These are phyloP conservation scores for Malus asiatica DNA, from an alignment of 306 rosid species.

Conservation along the genomic window DNA sequence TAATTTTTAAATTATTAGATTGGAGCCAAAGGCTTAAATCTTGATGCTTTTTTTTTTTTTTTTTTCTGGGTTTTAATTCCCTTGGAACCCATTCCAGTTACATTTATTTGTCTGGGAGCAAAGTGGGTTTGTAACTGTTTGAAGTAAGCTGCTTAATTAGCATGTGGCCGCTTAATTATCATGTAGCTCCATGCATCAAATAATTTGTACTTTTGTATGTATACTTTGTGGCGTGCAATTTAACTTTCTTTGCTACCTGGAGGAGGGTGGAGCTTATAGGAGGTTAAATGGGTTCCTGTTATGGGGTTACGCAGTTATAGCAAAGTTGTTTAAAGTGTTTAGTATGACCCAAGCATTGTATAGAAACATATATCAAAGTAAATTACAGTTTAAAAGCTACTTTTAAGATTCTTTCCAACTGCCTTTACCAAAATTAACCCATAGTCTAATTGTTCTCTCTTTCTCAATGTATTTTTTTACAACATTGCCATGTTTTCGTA, in stretches of 20 bases:
- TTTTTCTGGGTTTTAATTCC: not conserved
- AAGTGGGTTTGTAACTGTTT: not conserved
- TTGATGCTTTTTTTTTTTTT: not conserved
- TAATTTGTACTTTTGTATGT: too few species aligned
- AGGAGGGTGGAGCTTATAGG: not conserved
- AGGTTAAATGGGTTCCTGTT: not conserved
- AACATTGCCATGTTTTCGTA: not conserved
- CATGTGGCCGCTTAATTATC: not conserved
- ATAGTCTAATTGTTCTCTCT: not conserved
- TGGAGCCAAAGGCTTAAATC: not conserved
- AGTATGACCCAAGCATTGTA: not conserved
- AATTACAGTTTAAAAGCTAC: not conserved
- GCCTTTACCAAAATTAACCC: not conserved
- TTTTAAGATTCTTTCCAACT: not conserved
- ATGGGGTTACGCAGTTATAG: not conserved
- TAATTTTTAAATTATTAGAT: not conserved
- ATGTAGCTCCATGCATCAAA: not conserved
- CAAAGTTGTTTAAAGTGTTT: not conserved
- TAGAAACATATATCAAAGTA: not conserved
- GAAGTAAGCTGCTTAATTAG: not conserved
- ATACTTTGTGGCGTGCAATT: not conserved
- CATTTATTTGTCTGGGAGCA: not conserved
- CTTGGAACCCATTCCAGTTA: not conserved
- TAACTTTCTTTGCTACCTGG: not conserved
- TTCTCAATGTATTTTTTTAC: not conserved